Percentiles rank a stretch among this genome's conserved stretches.
phyloP scores from a whole-genome alignment of 2,329 filamentous ascomycete species.

The Cercospora berteroae region DNA sequence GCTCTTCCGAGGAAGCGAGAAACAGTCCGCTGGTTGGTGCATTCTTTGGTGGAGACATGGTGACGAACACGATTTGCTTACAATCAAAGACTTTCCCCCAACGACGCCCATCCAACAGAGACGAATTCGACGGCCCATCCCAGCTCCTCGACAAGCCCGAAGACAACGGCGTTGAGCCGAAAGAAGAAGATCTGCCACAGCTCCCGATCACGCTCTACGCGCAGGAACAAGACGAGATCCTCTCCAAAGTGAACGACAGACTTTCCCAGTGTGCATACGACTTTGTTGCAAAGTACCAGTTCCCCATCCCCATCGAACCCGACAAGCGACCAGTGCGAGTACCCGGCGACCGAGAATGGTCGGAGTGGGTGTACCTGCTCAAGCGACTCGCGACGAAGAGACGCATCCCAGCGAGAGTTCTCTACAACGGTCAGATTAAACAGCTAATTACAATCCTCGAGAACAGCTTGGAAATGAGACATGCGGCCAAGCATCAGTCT shows the following conservation, averaged over 20 bases:
- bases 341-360: constrained; percentile 80
- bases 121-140: constrained; percentile 86
- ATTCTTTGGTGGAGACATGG: constrained; percentile 29
- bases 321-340: constrained; percentile 76
- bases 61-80: constrained; percentile 26
- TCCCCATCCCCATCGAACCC: constrained; percentile 78
- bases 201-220: constrained; percentile 79
- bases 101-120: constrained; percentile 72
- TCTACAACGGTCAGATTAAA: constrained; percentile 86
- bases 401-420: constrained; percentile 75
- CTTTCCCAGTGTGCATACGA: constrained; percentile 84
- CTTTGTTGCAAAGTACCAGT: constrained; percentile 88
- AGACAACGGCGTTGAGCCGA: constrained; percentile 67
- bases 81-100: constrained; percentile 44
- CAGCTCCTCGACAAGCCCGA: constrained; percentile 75
- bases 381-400: constrained; percentile 83
- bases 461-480: constrained; percentile 84
- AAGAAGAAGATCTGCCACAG: constrained; percentile 77
- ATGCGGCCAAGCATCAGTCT: constrained; percentile 79
- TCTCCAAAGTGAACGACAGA: constrained; percentile 78
- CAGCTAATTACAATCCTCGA: constrained; percentile 85
- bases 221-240: constrained; percentile 79
- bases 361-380: constrained; percentile 85
- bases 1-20: constrained; percentile 33
- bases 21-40: constrained; percentile 24